Evolutionary conservation across 768 basidiomycete species (phyloP).

Genomic region (Hericium alpestre): DNA sequence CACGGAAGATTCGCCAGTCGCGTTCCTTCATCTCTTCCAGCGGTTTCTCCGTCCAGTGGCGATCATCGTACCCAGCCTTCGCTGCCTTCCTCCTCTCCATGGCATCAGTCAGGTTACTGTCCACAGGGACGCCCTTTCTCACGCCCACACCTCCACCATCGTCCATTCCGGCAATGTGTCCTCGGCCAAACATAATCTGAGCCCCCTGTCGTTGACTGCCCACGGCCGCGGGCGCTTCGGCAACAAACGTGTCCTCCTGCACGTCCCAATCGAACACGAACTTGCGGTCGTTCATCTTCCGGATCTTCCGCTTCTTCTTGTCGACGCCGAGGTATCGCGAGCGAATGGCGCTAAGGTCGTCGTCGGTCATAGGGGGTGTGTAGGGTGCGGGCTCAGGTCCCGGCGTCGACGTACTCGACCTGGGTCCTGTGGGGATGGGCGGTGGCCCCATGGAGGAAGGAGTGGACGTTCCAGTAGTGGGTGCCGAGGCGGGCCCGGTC

Average conservation of each 20-base stretch:
- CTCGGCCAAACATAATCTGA: conserved; percentile 82
- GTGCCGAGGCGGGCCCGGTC: conserved; percentile 18
- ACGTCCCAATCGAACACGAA: conserved; percentile 99
- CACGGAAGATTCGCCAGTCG: conserved; percentile 98
- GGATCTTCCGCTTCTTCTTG: conserved; percentile 88
- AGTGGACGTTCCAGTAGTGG: conserved; percentile 21
- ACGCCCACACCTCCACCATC: conserved; percentile 39
- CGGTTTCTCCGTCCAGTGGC: conserved; percentile 96
- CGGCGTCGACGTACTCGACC: conserved; percentile 17
- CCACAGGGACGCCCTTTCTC: conserved; percentile 20
- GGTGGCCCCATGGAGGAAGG: conserved; percentile 42
- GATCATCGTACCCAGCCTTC: conserved; percentile 78
- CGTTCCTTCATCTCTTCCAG: conserved; percentile 90
- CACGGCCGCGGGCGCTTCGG: conserved; percentile 62
- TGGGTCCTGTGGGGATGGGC: conserved; percentile 7
- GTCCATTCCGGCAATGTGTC: conserved; percentile 79
- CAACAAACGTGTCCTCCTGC: conserved; percentile 85
- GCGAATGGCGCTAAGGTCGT: conserved; percentile 73
- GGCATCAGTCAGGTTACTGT: conserved; percentile 58
- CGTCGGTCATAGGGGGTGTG: conserved; percentile 64
- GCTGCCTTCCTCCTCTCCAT: conserved; percentile 76
- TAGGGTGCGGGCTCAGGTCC: conserved; percentile 26
- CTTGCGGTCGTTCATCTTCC: conserved; percentile 92
- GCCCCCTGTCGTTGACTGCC: conserved; percentile 70
- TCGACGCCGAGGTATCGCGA: conserved; percentile 92